Evolutionary conservation across 2,329 filamentous ascomycete species (phyloP).

Genomic region (Coniochaeta ligniaria): DNA sequence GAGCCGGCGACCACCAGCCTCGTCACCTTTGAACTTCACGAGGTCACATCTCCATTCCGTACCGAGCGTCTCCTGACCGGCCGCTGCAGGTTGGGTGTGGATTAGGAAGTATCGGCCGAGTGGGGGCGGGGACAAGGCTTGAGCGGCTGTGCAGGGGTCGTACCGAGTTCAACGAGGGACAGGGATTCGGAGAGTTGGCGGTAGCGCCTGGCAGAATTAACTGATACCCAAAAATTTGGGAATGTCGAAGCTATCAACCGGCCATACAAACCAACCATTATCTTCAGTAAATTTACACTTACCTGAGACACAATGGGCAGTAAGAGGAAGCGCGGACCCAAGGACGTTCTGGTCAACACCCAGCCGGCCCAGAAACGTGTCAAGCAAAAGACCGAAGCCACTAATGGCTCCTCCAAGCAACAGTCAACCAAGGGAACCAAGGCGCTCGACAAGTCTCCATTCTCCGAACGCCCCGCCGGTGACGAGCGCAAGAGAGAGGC

Average conservation of each 20-base stretch:
- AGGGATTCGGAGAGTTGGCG: background rate
- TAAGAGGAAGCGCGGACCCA: slow-evolving; percentile 34
- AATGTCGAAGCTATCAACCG: background rate
- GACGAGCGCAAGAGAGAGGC: slow-evolving; percentile 53
- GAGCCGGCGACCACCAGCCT: background rate
- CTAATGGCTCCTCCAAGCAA: slow-evolving; percentile 13
- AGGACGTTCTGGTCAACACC: slow-evolving; percentile 16
- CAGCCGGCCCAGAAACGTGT: slow-evolving; percentile 28
- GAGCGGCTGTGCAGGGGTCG: background rate
- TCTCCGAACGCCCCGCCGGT: slow-evolving; percentile 42
- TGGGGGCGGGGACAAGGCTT: background rate
- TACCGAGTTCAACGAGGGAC: background rate
- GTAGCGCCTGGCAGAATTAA: background rate
- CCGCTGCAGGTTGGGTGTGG: background rate
- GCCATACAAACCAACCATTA: background rate
- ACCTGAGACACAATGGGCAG: slow-evolving; percentile 24
- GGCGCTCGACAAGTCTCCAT: slow-evolving; percentile 32
- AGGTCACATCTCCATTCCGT: background rate
- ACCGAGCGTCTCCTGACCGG: background rate
- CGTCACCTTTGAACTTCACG: background rate
- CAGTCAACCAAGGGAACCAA: slow-evolving; percentile 10
- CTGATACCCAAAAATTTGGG: background rate
- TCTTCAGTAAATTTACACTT: background rate
- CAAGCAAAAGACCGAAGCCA: slow-evolving; percentile 20
- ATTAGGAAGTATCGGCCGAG: background rate